A percentile compares a stretch with the other conserved stretches of the same genome.
These are phyloP conservation scores for Diaporthe helianthi DNA, from an alignment of 2,329 filamentous ascomycete species.

Conservation along the genomic window DNA sequence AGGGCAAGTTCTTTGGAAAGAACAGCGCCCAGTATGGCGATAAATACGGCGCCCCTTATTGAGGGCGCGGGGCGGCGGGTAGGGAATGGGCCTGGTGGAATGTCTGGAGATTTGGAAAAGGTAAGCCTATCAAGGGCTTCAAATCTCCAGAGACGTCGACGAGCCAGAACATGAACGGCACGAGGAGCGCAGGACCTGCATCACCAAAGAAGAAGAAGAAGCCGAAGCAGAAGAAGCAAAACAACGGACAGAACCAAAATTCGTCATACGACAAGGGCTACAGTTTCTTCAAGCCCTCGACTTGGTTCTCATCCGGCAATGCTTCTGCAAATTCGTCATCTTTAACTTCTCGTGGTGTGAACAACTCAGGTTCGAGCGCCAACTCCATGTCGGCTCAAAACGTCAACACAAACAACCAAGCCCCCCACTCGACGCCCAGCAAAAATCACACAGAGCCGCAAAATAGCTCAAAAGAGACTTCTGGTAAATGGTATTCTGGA, in stretches of 20 bases:
- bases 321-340: constrained; percentile 4
- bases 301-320: constrained; percentile 4
- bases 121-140: constrained; percentile 11
- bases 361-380: constrained; percentile 13
- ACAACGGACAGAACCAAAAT: constrained; percentile 19
- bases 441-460: constrained; percentile 7
- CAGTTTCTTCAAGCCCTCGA: constrained; percentile 30
- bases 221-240: constrained; percentile 19
- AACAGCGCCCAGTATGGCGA: constrained; percentile 26
- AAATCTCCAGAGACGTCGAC: constrained; percentile 27
- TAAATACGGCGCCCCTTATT: constrained; percentile 18
- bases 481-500: constrained; percentile 5
- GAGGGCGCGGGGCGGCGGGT: constrained; percentile 25
- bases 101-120: constrained; percentile 27
- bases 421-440: constrained; percentile 26
- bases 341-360: constrained; percentile 16
- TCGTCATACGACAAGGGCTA: constrained; percentile 26
- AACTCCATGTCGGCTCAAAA: constrained; percentile 15
- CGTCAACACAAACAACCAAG: constrained; percentile 21
- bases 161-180: constrained; percentile 12
- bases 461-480: background rate
- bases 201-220: constrained; percentile 27
- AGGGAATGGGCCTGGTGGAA: constrained; percentile 31
- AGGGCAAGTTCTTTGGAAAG: constrained; percentile 1
- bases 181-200: constrained; percentile 17